A percentile compares a stretch with the other conserved stretches of the same genome.
phyloP scores from a whole-genome alignment of 139 green algal species.

The Tetradesmus obliquus region DNA sequence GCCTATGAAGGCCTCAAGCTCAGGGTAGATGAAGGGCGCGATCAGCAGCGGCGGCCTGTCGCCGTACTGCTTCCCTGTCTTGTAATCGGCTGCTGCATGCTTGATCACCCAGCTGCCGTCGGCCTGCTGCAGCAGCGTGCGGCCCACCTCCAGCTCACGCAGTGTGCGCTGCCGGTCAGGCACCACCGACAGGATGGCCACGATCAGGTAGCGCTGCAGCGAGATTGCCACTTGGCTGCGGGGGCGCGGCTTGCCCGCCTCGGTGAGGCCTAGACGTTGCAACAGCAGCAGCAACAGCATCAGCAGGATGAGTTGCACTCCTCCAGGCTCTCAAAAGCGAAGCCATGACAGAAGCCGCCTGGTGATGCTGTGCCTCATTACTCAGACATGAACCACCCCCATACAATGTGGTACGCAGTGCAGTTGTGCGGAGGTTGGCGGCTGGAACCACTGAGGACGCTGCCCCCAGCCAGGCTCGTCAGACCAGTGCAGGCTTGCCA shows the following conservation, averaged over 20 bases:
- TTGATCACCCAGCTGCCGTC: conserved; percentile 66
- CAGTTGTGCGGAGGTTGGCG: no score
- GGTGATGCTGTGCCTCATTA: no score
- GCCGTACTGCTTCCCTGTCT: conserved; percentile 76
- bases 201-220: conserved; percentile 80
- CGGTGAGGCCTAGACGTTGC: conserved; percentile 17
- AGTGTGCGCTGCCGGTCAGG: conserved; percentile 83
- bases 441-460: no score
- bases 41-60: conserved; percentile 73
- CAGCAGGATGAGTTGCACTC: not conserved
- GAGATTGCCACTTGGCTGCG: conserved; percentile 49
- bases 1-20: conserved; percentile 75
- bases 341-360: no score
- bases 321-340: no score
- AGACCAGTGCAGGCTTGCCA: not conserved
- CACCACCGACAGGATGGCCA: conserved; percentile 78
- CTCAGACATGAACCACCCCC: not conserved
- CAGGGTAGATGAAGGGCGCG: conserved; percentile 62
- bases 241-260: not conserved
- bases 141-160: conserved; percentile 75
- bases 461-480: not conserved
- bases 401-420: no score
- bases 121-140: conserved; percentile 70
- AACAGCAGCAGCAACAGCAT: not conserved
- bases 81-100: conserved; percentile 75